Evolutionary conservation across 2,329 filamentous ascomycete genomes (phyloP).

Genomic region (Neofusicoccum umdonicola): DNA sequence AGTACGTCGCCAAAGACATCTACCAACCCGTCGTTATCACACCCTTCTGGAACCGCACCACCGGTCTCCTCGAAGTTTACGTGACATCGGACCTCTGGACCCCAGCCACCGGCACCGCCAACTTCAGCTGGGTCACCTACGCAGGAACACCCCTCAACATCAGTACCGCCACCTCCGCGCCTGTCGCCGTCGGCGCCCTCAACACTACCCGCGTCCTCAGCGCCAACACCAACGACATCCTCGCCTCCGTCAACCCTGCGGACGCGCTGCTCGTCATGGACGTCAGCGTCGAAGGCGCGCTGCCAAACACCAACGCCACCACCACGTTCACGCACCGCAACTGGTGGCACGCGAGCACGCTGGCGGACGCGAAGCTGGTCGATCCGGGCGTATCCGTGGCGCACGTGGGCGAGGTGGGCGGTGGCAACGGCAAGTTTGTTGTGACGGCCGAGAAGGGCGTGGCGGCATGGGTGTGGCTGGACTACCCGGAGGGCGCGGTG

Average conservation of each 20-base stretch:
- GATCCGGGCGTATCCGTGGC: constrained; percentile 49
- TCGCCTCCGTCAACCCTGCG: constrained; percentile 29
- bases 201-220: constrained; percentile 52
- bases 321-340: constrained; percentile 50
- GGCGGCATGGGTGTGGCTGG: constrained; percentile 56
- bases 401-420: constrained; percentile 27
- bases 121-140: constrained; percentile 53
- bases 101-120: constrained; percentile 45
- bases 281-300: constrained; percentile 44
- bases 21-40: constrained; percentile 61
- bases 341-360: constrained; percentile 49
- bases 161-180: constrained; percentile 30
- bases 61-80: constrained; percentile 52
- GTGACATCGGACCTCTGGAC: constrained; percentile 60
- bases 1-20: constrained; percentile 55
- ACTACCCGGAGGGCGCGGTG: constrained; percentile 50
- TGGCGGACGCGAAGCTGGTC: constrained; percentile 46
- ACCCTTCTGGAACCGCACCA: constrained; percentile 53
- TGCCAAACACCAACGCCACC: constrained; percentile 45
- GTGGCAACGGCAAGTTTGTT: constrained; percentile 38
- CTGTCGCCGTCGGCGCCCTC: constrained; percentile 49
- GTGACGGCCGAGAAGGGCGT: constrained; percentile 50
- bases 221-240: constrained; percentile 37
- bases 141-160: constrained; percentile 45
- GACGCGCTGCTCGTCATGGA: constrained; percentile 47